Conservation (phyloP, 129 eudicot species). For the Erigeron canadensis region DNA sequence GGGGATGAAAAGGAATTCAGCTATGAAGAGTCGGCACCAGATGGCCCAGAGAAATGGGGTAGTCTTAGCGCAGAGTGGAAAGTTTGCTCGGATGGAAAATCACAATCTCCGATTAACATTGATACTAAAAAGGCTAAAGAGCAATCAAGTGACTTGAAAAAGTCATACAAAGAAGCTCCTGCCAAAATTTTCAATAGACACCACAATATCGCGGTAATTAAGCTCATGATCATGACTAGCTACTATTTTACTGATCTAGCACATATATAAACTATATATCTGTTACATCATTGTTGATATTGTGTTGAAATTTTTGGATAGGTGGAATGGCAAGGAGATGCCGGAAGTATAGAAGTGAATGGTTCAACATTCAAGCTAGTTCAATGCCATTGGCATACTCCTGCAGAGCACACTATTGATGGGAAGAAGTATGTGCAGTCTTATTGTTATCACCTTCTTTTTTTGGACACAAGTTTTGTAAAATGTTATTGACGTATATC, state of each 20-base stretch:
- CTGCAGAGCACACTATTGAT: conserved; percentile 60
- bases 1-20: conserved; percentile 21
- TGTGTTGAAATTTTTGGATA: background rate
- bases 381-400: conserved; percentile 79
- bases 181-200: conserved; percentile 37
- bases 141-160: conserved; percentile 25
- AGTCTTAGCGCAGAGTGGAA: conserved; percentile 28
- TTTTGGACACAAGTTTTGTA: background rate
- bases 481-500: background rate
- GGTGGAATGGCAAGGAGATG: conserved; percentile 58
- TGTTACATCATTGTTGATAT: background rate
- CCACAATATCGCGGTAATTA: conserved; percentile 36
- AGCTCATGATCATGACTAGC: too few species aligned
- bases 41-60: conserved; percentile 51
- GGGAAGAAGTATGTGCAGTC: conserved; percentile 38
- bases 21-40: conserved; percentile 22
- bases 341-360: conserved; percentile 45
- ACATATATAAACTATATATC: background rate
- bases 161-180: conserved; percentile 42
- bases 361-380: conserved; percentile 37
- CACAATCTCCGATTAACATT: conserved; percentile 52
- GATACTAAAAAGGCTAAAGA: background rate
- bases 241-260: background rate
- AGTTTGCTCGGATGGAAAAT: conserved; percentile 34
- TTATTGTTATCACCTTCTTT: background rate